Conservation (phyloP, 2,329 filamentous ascomycete species). For the Penicillium rolfsii region DNA sequence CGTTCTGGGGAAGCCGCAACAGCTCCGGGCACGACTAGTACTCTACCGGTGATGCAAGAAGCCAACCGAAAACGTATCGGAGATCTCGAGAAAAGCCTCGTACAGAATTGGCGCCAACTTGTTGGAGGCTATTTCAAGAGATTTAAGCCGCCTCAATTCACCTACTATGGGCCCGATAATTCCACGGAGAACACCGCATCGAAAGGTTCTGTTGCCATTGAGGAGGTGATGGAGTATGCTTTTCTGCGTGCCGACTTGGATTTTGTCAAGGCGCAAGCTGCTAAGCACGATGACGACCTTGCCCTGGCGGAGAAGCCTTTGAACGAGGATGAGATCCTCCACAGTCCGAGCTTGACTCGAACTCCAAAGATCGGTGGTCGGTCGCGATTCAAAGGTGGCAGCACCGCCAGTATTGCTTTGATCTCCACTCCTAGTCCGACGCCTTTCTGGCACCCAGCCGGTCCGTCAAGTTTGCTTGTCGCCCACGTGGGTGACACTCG, state of each 20-base stretch:
- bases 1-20: constrained; percentile 19
- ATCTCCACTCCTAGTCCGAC: constrained; percentile 89
- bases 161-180: constrained; percentile 41
- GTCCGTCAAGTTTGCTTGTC: constrained; percentile 79
- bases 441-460: constrained; percentile 92
- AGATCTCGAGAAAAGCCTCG: constrained; percentile 69
- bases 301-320: constrained; percentile 74
- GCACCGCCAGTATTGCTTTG: constrained; percentile 84
- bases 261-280: constrained; percentile 86
- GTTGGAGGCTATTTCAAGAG: constrained; percentile 94
- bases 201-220: constrained; percentile 44
- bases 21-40: constrained; percentile 24
- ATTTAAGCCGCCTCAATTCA: constrained; percentile 82
- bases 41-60: constrained; percentile 55
- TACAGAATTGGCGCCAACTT: constrained; percentile 77
- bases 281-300: constrained; percentile 74
- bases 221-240: constrained; percentile 76
- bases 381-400: constrained; percentile 86
- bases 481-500: constrained; percentile 94
- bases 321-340: constrained; percentile 83
- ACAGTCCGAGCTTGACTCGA: constrained; percentile 57
- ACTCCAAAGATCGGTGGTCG: constrained; percentile 67
- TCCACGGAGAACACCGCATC: constrained; percentile 30
- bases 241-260: constrained; percentile 94
- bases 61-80: constrained; percentile 65